Conservation (phyloP, 1,284 basidiomycete species). For the Ustilago sp. region DNA sequence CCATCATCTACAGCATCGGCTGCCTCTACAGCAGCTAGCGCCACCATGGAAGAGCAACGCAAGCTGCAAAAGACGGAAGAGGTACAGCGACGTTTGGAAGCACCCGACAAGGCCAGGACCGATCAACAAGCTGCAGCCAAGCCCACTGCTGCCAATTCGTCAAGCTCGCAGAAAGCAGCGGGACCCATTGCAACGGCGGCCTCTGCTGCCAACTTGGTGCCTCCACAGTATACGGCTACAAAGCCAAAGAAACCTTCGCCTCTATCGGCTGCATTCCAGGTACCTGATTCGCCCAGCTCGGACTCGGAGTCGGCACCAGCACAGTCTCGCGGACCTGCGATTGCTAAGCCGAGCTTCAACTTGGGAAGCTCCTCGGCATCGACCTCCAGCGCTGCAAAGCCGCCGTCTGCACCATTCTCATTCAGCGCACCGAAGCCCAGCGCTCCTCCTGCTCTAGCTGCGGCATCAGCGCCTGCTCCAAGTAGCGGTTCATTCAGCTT, state of each 20-base stretch:
- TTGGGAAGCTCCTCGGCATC: slow-evolving; percentile 19
- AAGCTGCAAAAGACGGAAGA: slow-evolving; percentile 56
- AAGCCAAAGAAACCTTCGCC: slow-evolving; percentile 61
- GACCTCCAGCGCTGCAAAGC: slow-evolving; percentile 3
- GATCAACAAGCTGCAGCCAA: slow-evolving; percentile 22
- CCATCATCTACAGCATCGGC: slow-evolving; percentile 4
- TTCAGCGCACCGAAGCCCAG: slow-evolving; percentile 32
- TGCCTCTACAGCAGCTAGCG: slow-evolving; percentile 1
- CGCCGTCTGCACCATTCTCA: slow-evolving; percentile 35
- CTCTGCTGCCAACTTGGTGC: slow-evolving; percentile 21
- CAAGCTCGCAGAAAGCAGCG: background rate
- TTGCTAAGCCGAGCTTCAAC: slow-evolving; percentile 30
- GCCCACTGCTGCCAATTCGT: background rate
- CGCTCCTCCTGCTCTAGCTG: slow-evolving; percentile 3
- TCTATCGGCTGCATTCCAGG: slow-evolving; percentile 50
- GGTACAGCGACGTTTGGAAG: slow-evolving; percentile 52
- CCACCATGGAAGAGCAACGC: slow-evolving; percentile 24
- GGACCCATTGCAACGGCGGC: slow-evolving; percentile 9
- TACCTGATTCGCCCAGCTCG: slow-evolving; percentile 54
- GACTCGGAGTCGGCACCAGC: slow-evolving; percentile 33
- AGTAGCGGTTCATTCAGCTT: slow-evolving; percentile 24
- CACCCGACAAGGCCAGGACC: slow-evolving; percentile 38
- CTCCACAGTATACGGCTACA: slow-evolving; percentile 45
- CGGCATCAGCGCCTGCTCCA: slow-evolving; percentile 9
- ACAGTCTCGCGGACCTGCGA: slow-evolving; percentile 14